Conservation (phyloP, 768 basidiomycete species). For the Nidula microcarpa region DNA sequence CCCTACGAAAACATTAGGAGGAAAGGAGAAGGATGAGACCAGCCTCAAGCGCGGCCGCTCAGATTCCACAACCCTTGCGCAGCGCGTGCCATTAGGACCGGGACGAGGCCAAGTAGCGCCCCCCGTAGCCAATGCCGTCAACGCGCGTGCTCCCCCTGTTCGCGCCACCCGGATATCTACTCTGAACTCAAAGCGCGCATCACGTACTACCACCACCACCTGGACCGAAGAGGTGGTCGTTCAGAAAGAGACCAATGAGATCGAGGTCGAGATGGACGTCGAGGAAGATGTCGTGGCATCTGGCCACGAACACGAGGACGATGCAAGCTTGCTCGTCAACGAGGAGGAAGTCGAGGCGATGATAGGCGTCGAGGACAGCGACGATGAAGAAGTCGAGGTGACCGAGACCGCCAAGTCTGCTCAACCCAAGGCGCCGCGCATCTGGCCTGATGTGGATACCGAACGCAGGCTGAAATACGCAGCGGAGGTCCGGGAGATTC, state of each 20-base stretch:
- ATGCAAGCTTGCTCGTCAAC: constrained; percentile 34
- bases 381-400: constrained; percentile 38
- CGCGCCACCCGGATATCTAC: constrained; percentile 23
- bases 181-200: constrained; percentile 29
- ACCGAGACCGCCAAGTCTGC: constrained; percentile 15
- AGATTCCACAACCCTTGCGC: constrained; percentile 56
- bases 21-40: constrained; percentile 69
- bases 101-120: constrained; percentile 43
- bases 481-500: constrained; percentile 64
- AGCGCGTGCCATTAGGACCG: constrained; percentile 69
- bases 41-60: constrained; percentile 67
- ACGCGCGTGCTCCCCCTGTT: constrained; percentile 29
- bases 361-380: constrained; percentile 49
- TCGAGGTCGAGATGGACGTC: constrained; percentile 56
- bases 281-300: constrained; percentile 40
- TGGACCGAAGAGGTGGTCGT: constrained; percentile 38
- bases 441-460: constrained; percentile 77
- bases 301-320: constrained; percentile 35
- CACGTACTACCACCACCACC: constrained; percentile 39
- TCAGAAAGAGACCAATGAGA: constrained; percentile 32
- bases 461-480: constrained; percentile 55
- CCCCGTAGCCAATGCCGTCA: constrained; percentile 37
- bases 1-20: constrained; percentile 46
- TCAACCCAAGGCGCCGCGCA: constrained; percentile 39
- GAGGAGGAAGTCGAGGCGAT: constrained; percentile 66